Evolutionary conservation across 2,329 filamentous ascomycete genomes (phyloP), one percentile per base, ranked within the genome.

Genomic region (Ceratocystis colombiana): DNA sequence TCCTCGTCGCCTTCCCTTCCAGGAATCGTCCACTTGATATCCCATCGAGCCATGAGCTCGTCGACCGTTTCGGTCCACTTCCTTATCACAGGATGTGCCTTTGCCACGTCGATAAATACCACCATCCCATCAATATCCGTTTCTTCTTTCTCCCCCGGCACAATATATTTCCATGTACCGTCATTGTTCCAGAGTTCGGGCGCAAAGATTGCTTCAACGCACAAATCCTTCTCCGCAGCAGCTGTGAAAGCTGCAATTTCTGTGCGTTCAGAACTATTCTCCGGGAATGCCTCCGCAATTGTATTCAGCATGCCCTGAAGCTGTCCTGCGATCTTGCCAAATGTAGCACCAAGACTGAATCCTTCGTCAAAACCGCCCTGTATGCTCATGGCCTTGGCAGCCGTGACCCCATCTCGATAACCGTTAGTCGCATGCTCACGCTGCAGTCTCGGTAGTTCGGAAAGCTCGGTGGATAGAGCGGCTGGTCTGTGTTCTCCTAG

Each of bases 301-400:
- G 88, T 90, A 72, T 96, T 89, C 5, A 96, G 73, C 3, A 89
- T 77, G 0, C 94, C 94, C 2, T 96, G 74, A 12, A 95, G 77
- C 70, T 84, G 85, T 0, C 94, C 94, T 0, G 86, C 87, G 33
- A 81, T 80, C 69, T 88, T 74, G 0, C 93, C 94, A 37, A 97
- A 77, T 64, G 87, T 85, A 0, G 90, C 92, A 12, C 94, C 94
- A 0, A 97, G 79, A 15, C 85, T 80, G 74, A 91, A 97, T 0
- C 93, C 93, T 70, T 93, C 89, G 73, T 99, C 94, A 73, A 99
- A 97, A 0, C 93, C 93, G 15, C 80, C 80, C 76, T 99, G 94
- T 30, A 96, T 84, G 71, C 85, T 88, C 61, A 80, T 77, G 30
- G 83, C 83, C 74, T 97, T 97, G 41, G 88, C 88, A 2, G 78